phyloP scores from a whole-genome alignment of 371 early-diverging fungal genomes.

The Lichtheimia corymbifera region DNA sequence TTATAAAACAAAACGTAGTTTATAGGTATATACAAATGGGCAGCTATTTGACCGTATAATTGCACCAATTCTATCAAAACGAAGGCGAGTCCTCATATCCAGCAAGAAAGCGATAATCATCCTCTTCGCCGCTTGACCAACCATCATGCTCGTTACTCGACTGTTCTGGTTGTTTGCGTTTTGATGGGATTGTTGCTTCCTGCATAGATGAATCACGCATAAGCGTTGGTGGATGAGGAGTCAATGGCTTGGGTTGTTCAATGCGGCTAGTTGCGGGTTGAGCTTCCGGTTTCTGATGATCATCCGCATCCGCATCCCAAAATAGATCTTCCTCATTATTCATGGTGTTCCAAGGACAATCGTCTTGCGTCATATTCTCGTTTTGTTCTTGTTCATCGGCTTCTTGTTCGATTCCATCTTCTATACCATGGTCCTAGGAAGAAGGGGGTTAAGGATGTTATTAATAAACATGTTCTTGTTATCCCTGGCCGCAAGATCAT shows the following conservation, averaged over 20 bases:
- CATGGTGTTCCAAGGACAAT: too few relatives aligned
- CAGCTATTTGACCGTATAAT: not conserved
- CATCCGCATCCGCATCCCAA: too few relatives aligned
- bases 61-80: not conserved
- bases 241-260: too few relatives aligned
- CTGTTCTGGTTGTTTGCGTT: not conserved
- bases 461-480: not conserved
- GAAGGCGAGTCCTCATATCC: not conserved
- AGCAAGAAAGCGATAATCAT: not conserved
- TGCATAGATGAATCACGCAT: not conserved
- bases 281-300: too few relatives aligned
- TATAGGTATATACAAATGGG: too few relatives aligned
- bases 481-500: not conserved
- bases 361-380: not conserved
- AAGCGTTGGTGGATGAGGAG: not conserved
- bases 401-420: not conserved
- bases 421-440: slow-evolving; percentile 2
- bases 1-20: too few relatives aligned
- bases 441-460: too few relatives aligned
- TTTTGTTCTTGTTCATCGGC: not conserved
- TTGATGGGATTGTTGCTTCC: not conserved
- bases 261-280: too few relatives aligned
- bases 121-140: slow-evolving; percentile 7
- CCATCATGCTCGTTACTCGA: slow-evolving; percentile 6
- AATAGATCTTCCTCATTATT: too few relatives aligned